Evolutionary conservation across 2,329 filamentous ascomycete genomes (phyloP).

Genomic region (Stachybotrys echinatus): DNA sequence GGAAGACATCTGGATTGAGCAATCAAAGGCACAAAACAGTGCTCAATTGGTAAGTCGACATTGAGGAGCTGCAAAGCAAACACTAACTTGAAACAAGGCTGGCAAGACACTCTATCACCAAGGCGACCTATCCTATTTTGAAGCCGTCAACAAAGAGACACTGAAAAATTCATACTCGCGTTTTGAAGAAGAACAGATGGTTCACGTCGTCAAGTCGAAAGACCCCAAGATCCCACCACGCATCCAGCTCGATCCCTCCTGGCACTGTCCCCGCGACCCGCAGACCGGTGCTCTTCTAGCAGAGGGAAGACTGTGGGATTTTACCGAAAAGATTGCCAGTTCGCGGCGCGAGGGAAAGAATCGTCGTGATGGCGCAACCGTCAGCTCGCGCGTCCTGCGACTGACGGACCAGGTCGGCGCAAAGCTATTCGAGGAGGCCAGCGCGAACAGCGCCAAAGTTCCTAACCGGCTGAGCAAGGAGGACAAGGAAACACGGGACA

Average conservation of each 20-base stretch:
- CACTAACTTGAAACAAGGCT: conserved; percentile 45
- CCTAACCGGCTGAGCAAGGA: conserved; percentile 43
- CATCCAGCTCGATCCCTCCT: conserved; percentile 67
- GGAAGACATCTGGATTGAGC: conserved; percentile 73
- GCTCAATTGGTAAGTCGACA: conserved; percentile 63
- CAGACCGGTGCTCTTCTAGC: conserved; percentile 57
- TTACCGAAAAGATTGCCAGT: conserved; percentile 80
- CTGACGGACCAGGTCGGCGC: conserved; percentile 71
- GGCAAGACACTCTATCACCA: conserved; percentile 98
- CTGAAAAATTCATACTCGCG: conserved; percentile 87
- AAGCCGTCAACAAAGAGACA: conserved; percentile 97
- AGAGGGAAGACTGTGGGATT: conserved; percentile 80
- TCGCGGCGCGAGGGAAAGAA: conserved; percentile 92
- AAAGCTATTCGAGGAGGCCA: conserved; percentile 59
- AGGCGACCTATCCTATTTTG: conserved; percentile 93
- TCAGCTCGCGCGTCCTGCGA: conserved; percentile 72
- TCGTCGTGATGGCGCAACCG: conserved; percentile 84
- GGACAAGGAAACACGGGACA: conserved; percentile 40
- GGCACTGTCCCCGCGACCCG: conserved; percentile 64
- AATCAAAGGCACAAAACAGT: conserved; percentile 71
- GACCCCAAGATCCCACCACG: conserved; percentile 56
- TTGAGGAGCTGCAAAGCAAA: too few species aligned
- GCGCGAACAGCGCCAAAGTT: conserved; percentile 28
- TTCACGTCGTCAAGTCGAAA: conserved; percentile 66
- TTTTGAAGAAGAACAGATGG: conserved; percentile 86